Conservation (phyloP, 176 grass and related monocot species). For the Juncus inflexus region DNA sequence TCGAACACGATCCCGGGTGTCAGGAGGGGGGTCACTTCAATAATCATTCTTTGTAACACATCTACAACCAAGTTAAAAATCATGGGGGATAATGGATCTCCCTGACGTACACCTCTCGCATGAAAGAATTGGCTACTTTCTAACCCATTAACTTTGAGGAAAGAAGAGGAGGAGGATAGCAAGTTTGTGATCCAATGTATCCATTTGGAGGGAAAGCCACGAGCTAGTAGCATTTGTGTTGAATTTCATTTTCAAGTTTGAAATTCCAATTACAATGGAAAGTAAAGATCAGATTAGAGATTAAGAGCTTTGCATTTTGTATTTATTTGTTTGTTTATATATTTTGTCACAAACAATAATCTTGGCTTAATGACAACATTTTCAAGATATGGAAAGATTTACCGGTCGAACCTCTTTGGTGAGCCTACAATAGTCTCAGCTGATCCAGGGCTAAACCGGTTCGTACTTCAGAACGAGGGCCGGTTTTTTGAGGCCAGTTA, state of each 20-base stretch:
- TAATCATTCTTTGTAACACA: too few species aligned
- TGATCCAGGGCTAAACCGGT: slow-evolving; percentile 29
- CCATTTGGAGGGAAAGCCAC: too few species aligned
- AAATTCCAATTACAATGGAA: background rate
- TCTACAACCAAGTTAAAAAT: too few species aligned
- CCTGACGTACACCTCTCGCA: too few species aligned
- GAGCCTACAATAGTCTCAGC: slow-evolving; percentile 33
- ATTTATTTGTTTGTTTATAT: background rate
- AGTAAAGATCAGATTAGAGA: background rate
- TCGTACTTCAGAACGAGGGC: slow-evolving; percentile 36
- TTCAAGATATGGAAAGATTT: slow-evolving; percentile 38
- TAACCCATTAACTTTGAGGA: too few species aligned
- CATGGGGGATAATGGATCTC: too few species aligned
- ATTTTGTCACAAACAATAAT: background rate
- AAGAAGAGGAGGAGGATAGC: too few species aligned
- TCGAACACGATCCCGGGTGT: too few species aligned
- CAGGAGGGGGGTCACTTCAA: too few species aligned
- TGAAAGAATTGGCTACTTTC: too few species aligned
- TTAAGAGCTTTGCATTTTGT: background rate
- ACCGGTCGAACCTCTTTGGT: slow-evolving; percentile 27
- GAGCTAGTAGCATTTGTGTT: too few species aligned
- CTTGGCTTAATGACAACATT: background rate
- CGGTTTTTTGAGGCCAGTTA: slow-evolving; percentile 25
- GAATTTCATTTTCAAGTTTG: background rate
- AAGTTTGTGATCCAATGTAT: too few species aligned